Base-by-base conservation (phyloP, 352 stramenopile species). In the Pythium diclinum region DNA sequence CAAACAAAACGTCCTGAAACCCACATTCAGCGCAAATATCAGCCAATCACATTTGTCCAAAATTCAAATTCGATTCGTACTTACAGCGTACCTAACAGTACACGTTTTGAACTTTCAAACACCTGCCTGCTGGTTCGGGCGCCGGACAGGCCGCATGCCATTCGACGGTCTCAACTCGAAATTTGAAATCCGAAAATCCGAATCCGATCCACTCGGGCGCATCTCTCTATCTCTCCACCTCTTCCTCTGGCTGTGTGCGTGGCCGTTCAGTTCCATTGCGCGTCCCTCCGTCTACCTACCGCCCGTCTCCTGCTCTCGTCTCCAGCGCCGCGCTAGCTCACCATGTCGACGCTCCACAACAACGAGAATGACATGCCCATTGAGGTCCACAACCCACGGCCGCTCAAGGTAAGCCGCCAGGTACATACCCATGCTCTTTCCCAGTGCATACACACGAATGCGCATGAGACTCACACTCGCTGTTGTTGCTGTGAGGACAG, bases 361-460 rank as follows among this genome's bases (percentile, higher is more conserved):
- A 91, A 92, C 56, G 83, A 92, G 69, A 92, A 92, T 61, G 81
- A 90, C 36, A 46, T 72, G 63, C 83, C 81, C 6, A 49, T 75
- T 30, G 74, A 83, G 61, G 61, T 66, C 13, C 53, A 58, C 30
- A 71, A 63, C 38, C 74, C 74, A 42, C 81, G 77, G 30, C 71
- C 71, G 21, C 71, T 72, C 68, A 92, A 90, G 77, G 74, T 85
- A 25, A 68, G 68, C 59, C 63, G 69, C 56, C 67, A 73, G 67
- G 69, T 78, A 59, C 44, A 36, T 52, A 54, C 47, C 51, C 25
- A 7, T 36, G n/a, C 9, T 6, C 9, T 16, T 44, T 23, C n/a
- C 47, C 28, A 17, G 2, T 55, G 9, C 25, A 56, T 36, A 9
- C 59, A 14, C 10, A 55, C 54, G 1, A 21, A 28, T 52, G 16